Conservation (phyloP, 176 grass and related monocot genomes). For the Avena insularis region DNA sequence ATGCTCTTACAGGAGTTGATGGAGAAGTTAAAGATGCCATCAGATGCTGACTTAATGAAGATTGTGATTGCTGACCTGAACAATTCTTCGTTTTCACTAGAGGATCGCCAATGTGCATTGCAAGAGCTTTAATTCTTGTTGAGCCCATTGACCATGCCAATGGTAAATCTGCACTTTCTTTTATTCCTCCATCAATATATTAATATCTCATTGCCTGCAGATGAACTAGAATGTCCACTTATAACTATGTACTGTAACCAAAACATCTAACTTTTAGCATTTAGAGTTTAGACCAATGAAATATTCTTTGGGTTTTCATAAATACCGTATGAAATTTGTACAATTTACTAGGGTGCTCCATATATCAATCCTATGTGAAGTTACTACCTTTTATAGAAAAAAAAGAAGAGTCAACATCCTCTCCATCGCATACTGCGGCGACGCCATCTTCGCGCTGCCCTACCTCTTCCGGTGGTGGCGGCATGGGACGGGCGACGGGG, state of each 20-base stretch:
- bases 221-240: constrained; percentile 12
- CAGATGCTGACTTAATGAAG: constrained; percentile 92
- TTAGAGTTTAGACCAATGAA: neutral
- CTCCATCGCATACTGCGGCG: no score
- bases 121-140: constrained; percentile 84
- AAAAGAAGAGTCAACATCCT: neutral
- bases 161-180: constrained; percentile 58
- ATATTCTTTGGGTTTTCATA: neutral
- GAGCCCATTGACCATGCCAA: constrained; percentile 87
- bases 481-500: no score
- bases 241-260: neutral
- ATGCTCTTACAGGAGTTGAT: constrained; percentile 81
- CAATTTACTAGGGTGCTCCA: neutral
- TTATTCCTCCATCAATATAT: neutral
- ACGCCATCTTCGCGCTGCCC: no score
- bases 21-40: constrained; percentile 84
- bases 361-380: neutral
- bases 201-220: neutral
- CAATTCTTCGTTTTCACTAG: constrained; percentile 79
- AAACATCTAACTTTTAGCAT: neutral
- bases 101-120: constrained; percentile 69
- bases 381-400: neutral
- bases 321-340: constrained; percentile 4
- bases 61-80: constrained; percentile 83
- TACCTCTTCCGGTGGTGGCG: no score